Conservation (phyloP, 495 filamentous ascomycete genomes). For the Evernia prunastri region DNA sequence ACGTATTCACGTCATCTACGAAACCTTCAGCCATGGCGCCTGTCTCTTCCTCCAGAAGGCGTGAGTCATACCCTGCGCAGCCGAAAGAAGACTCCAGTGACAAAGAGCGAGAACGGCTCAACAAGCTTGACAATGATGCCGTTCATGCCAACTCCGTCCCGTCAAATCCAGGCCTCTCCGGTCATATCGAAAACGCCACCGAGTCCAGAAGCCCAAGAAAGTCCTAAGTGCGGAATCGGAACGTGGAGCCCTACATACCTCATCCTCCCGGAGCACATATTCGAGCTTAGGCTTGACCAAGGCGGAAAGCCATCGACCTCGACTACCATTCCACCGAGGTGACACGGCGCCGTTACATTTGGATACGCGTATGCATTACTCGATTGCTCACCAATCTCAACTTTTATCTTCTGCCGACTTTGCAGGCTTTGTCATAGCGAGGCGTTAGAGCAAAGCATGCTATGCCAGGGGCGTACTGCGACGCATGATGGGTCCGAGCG, state of each 20-base stretch:
- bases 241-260: neutral
- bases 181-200: slow-evolving; percentile 17
- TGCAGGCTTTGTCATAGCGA: neutral
- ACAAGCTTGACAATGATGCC: slow-evolving; percentile 24
- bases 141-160: slow-evolving; percentile 23
- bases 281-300: neutral
- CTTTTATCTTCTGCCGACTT: neutral
- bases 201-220: slow-evolving; percentile 2
- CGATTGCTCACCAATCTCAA: neutral
- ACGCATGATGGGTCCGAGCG: neutral
- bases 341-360: neutral
- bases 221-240: neutral
- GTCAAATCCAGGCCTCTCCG: slow-evolving; percentile 18
- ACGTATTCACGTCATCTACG: slow-evolving; percentile 23
- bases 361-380: neutral
- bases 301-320: neutral
- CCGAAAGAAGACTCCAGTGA: slow-evolving; percentile 20
- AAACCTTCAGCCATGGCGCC: slow-evolving; percentile 21
- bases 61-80: slow-evolving; percentile 19
- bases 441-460: neutral
- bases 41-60: slow-evolving; percentile 12
- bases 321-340: neutral
- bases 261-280: neutral
- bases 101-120: slow-evolving; percentile 24
- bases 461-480: neutral